Conservation (phyloP, 805 yeast genomes). For the Cyberlindnera meyerae region DNA sequence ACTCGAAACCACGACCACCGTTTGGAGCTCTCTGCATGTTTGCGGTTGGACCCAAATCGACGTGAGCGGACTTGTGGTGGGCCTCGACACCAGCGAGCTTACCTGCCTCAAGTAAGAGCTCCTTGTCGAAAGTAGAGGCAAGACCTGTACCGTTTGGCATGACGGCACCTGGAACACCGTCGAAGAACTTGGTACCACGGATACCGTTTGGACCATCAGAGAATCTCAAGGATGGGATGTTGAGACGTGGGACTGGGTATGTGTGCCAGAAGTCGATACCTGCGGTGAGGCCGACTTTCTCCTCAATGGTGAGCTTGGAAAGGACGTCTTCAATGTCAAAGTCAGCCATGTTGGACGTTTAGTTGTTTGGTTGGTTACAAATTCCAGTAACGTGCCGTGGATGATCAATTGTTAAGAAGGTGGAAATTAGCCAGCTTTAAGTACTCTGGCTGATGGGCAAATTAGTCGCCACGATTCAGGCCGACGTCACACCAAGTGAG, state of each 20-base stretch:
- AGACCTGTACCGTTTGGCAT: conserved; percentile 55
- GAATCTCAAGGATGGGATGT: conserved; percentile 43
- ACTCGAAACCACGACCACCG: conserved; percentile 62
- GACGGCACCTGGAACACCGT: conserved; percentile 50
- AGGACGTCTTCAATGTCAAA: conserved; percentile 26
- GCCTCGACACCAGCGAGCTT: conserved; percentile 50
- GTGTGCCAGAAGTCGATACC: conserved; percentile 53
- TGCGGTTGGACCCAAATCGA: conserved; percentile 44
- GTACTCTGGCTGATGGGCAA: too few relatives aligned
- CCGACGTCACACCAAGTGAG: too few relatives aligned
- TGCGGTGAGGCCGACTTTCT: conserved; percentile 30
- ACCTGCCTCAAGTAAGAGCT: conserved; percentile 46
- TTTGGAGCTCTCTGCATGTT: conserved; percentile 54
- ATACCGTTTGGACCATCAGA: conserved; percentile 64
- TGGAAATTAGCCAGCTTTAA: too few relatives aligned
- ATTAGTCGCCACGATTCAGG: too few relatives aligned
- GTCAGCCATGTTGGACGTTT: conserved; percentile 2
- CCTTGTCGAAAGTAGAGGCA: conserved; percentile 52
- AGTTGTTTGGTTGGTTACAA: too few relatives aligned
- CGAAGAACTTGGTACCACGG: conserved; percentile 52
- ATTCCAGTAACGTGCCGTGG: too few relatives aligned
- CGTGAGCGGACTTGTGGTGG: conserved; percentile 46
- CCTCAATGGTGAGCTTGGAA: conserved; percentile 23
- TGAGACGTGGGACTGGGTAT: conserved; percentile 32
- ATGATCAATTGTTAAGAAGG: too few relatives aligned